Evolutionary conservation across 805 yeast species (phyloP).

Genomic region (Wickerhamiella cacticola): DNA sequence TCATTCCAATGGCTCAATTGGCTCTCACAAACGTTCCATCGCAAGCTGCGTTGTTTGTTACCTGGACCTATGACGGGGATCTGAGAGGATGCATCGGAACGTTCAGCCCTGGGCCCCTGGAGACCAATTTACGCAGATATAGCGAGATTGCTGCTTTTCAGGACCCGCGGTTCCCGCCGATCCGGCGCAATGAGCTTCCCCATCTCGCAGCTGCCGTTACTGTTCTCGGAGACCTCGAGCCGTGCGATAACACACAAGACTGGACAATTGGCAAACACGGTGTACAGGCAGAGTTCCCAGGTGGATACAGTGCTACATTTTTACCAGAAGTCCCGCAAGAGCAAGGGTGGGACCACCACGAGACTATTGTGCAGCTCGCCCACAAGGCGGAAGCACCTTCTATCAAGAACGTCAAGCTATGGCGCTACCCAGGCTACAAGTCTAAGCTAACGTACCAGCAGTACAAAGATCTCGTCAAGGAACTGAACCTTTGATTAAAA

Average conservation of each 20-base stretch:
- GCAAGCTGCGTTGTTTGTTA: conserved; percentile 64
- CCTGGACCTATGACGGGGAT: conserved; percentile 48
- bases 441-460: conserved; percentile 34
- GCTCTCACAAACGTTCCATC: conserved; percentile 14
- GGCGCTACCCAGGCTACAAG: conserved; percentile 47
- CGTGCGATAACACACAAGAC: conserved; percentile 41
- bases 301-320: conserved; percentile 59
- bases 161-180: conserved; percentile 68
- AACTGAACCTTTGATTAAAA: background rate
- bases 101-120: conserved; percentile 42
- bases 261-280: conserved; percentile 86
- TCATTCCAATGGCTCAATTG: background rate
- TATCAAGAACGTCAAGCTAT: conserved; percentile 34
- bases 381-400: conserved; percentile 43
- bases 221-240: conserved; percentile 45
- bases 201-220: conserved; percentile 49
- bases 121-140: conserved; percentile 48
- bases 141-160: conserved; percentile 60
- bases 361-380: conserved; percentile 60
- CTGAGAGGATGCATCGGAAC: conserved; percentile 94
- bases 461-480: conserved; percentile 20
- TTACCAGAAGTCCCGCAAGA: conserved; percentile 84
- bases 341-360: conserved; percentile 65
- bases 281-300: conserved; percentile 43
- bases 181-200: conserved; percentile 43